phyloP scores from a whole-genome alignment of 2,329 filamentous ascomycete species.

The Aspergillus alliaceus region DNA sequence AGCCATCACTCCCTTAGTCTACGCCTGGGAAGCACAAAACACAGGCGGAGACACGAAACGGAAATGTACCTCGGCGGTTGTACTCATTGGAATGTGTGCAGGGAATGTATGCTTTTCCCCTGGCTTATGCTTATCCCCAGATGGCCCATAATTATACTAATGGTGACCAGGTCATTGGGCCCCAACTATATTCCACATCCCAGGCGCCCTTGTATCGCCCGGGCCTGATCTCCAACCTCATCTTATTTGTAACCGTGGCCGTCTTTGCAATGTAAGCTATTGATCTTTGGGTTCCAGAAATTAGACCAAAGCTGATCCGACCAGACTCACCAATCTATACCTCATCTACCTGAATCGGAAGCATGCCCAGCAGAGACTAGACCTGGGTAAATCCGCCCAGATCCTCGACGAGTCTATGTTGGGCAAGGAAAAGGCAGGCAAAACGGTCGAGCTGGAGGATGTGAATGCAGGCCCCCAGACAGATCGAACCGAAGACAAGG shows the following conservation, averaged over 20 bases:
- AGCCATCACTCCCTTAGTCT: constrained; percentile 36
- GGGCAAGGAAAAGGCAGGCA: constrained; percentile 18
- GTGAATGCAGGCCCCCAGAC: neutral
- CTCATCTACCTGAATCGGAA: constrained; percentile 31
- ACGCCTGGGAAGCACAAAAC: constrained; percentile 39
- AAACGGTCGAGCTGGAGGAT: constrained; percentile 11
- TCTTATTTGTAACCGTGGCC: constrained; percentile 34
- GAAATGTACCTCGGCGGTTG: constrained; percentile 36
- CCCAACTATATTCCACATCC: constrained; percentile 34
- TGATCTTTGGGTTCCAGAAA: neutral
- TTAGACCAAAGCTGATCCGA: neutral
- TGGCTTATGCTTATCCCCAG: accelerated
- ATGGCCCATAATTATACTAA: neutral
- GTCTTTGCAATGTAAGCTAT: constrained; percentile 24
- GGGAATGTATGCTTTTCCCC: constrained; percentile 29
- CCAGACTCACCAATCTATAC: constrained; percentile 30
- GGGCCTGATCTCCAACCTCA: constrained; percentile 33
- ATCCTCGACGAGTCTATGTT: constrained; percentile 37
- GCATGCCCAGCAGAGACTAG: constrained; percentile 30
- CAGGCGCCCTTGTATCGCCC: constrained; percentile 36
- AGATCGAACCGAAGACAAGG: constrained; percentile 7
- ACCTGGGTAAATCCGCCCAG: constrained; percentile 29
- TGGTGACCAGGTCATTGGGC: constrained; percentile 26
- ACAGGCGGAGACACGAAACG: constrained; percentile 39
- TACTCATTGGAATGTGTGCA: constrained; percentile 38